Conservation (phyloP, 2,329 filamentous ascomycete genomes). For the Paramyrothecium roridum region DNA sequence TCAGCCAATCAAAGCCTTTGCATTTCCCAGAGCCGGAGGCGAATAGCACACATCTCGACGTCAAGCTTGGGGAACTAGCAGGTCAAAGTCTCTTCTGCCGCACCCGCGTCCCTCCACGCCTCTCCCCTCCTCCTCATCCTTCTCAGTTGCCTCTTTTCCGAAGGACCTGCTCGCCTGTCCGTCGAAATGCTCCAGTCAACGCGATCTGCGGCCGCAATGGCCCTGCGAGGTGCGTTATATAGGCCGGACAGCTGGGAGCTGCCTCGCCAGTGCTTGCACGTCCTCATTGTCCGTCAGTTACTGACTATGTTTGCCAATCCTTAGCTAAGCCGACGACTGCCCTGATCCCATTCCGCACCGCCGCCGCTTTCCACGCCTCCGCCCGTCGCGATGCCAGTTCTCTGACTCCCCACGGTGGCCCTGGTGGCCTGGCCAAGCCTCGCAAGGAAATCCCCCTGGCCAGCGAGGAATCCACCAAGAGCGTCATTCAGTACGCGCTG, state of each 20-base stretch:
- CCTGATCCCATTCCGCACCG: slow-evolving; percentile 61
- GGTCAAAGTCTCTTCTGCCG: slow-evolving; percentile 10
- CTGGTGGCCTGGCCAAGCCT: slow-evolving; percentile 49
- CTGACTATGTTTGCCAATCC: slow-evolving; percentile 4
- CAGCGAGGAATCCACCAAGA: slow-evolving; percentile 77
- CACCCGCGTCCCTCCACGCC: slow-evolving; percentile 10
- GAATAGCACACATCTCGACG: slow-evolving; percentile 22
- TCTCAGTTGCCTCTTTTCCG: slow-evolving; percentile 13
- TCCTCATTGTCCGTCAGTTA: background rate
- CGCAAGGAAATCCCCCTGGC: slow-evolving; percentile 72
- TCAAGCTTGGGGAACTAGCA: slow-evolving; percentile 16
- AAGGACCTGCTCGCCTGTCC: slow-evolving; percentile 5
- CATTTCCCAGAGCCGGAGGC: slow-evolving; percentile 25
- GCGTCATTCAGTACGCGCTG: slow-evolving; percentile 81
- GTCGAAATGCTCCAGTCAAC: slow-evolving; percentile 44
- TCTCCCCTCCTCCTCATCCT: slow-evolving; percentile 10
- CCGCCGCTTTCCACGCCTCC: slow-evolving; percentile 62
- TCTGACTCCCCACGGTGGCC: slow-evolving; percentile 50
- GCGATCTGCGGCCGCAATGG: slow-evolving; percentile 50
- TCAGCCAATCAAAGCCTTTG: slow-evolving; percentile 24
- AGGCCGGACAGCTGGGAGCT: background rate
- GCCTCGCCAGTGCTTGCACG: background rate
- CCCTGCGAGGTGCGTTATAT: slow-evolving; percentile 43
- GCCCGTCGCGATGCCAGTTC: slow-evolving; percentile 62
- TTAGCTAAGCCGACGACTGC: slow-evolving; percentile 64